Conservation (phyloP, 2,329 filamentous ascomycete species). For the Fusarium transvaalense region DNA sequence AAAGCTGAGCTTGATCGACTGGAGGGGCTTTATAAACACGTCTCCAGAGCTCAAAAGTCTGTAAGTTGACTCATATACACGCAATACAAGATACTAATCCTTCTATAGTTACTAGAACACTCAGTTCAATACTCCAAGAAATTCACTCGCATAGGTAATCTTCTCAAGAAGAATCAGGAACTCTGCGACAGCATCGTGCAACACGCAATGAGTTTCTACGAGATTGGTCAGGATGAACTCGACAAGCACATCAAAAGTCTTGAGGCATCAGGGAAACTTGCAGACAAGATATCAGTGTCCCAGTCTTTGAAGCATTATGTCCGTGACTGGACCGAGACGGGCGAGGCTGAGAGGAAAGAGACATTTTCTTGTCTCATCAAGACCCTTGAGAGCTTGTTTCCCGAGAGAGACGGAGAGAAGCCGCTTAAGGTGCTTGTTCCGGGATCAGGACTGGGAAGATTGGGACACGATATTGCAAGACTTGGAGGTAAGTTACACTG, state of each 20-base stretch:
- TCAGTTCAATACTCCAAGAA: slow-evolving; percentile 68
- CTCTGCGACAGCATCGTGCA: slow-evolving; percentile 62
- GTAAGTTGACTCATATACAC: not conserved
- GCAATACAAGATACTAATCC: not conserved
- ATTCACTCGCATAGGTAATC: slow-evolving; percentile 58
- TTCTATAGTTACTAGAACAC: slow-evolving; percentile 63
- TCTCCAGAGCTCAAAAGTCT: slow-evolving; percentile 52
- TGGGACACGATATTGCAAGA: slow-evolving; percentile 64
- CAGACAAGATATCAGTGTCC: slow-evolving; percentile 62
- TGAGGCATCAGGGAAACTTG: slow-evolving; percentile 53
- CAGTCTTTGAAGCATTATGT: slow-evolving; percentile 70
- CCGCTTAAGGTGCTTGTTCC: slow-evolving; percentile 61
- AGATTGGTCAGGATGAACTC: slow-evolving; percentile 59
- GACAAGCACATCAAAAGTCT: slow-evolving; percentile 56
- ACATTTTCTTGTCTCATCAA: slow-evolving; percentile 57
- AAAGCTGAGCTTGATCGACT: slow-evolving; percentile 54
- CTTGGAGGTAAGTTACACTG: slow-evolving; percentile 52
- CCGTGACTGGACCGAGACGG: slow-evolving; percentile 67
- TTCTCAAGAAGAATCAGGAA: slow-evolving; percentile 59
- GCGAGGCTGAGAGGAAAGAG: slow-evolving; percentile 59
- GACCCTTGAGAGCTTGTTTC: slow-evolving; percentile 52
- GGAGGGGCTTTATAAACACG: slow-evolving; percentile 54
- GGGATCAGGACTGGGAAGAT: slow-evolving; percentile 64
- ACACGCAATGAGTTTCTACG: slow-evolving; percentile 61
- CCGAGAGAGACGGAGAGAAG: slow-evolving; percentile 27